phyloP scores from a whole-genome alignment of 768 basidiomycete species.

The Suillus clintonianus region DNA sequence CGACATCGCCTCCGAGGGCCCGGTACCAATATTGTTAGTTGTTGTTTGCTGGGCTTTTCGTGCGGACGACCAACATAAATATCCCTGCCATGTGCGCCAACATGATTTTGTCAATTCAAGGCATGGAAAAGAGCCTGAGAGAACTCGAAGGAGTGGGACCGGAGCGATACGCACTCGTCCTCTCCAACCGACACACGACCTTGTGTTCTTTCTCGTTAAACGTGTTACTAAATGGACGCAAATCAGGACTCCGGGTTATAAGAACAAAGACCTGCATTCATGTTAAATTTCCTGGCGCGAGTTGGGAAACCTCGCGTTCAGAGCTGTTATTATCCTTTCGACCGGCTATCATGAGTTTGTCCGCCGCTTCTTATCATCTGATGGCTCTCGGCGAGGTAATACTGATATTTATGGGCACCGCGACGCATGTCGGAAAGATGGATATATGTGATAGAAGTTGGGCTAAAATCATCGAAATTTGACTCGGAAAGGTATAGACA shows the following conservation, averaged over 20 bases:
- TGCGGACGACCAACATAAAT: neutral
- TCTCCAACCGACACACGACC: neutral
- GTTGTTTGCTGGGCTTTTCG: neutral
- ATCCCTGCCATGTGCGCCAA: neutral
- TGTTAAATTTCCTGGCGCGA: neutral
- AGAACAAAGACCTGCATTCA: neutral
- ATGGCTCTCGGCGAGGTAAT: neutral
- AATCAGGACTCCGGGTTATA: neutral
- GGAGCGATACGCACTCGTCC: neutral
- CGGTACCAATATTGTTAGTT: no score
- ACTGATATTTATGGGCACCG: neutral
- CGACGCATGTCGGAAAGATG: neutral
- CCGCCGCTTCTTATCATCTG: neutral
- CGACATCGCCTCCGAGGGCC: neutral
- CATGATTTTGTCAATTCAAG: neutral
- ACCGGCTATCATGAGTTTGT: neutral
- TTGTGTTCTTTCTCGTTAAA: neutral
- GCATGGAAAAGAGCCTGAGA: neutral
- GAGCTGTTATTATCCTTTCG: neutral
- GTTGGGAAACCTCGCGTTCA: neutral
- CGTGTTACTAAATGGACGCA: neutral
- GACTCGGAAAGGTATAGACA: no score
- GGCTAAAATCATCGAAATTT: no score
- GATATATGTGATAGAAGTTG: no score
- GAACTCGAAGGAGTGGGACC: neutral